These are phyloP conservation scores for Hydrangea macrophylla DNA, from an alignment of 148 eudicot species.

Conservation along the genomic window DNA sequence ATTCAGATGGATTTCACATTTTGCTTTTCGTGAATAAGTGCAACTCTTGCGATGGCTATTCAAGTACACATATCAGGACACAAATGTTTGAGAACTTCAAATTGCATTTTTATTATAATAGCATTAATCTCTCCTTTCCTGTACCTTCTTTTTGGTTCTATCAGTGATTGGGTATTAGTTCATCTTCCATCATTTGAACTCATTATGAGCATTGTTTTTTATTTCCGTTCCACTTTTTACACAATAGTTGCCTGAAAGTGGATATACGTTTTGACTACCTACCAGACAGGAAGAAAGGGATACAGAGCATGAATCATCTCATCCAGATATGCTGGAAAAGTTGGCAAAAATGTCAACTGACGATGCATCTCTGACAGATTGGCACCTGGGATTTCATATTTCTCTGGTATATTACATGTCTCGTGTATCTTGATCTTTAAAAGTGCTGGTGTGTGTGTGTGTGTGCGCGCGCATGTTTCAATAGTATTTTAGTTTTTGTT, in stretches of 20 bases:
- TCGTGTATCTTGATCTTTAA: not conserved
- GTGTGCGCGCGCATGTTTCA: not conserved
- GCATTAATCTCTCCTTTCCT: not conserved
- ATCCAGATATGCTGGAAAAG: constrained; percentile 49
- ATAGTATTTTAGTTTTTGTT: not conserved
- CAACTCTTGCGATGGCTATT: constrained; percentile 9
- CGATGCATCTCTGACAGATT: constrained; percentile 72
- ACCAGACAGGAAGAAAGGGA: constrained; percentile 72
- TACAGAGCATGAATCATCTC: constrained; percentile 47
- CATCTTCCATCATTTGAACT: not conserved
- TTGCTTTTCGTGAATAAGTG: not conserved
- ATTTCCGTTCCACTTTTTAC: not conserved
- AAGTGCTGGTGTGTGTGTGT: not conserved
- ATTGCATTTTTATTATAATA: not conserved
- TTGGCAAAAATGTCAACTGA: constrained; percentile 54
- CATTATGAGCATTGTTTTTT: not conserved
- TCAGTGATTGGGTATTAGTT: not conserved
- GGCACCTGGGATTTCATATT: constrained; percentile 93
- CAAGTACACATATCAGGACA: not conserved
- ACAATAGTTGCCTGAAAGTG: constrained; percentile 8
- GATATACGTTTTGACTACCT: constrained; percentile 14
- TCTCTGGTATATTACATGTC: constrained; percentile 52
- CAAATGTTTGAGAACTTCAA: not conserved
- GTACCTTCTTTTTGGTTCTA: not conserved
- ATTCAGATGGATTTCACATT: not conserved